Evolutionary conservation across 345 rosid genomes (phyloP), one percentile per base, ranked within the genome.

Genomic region (Moricandia moricandioides): DNA sequence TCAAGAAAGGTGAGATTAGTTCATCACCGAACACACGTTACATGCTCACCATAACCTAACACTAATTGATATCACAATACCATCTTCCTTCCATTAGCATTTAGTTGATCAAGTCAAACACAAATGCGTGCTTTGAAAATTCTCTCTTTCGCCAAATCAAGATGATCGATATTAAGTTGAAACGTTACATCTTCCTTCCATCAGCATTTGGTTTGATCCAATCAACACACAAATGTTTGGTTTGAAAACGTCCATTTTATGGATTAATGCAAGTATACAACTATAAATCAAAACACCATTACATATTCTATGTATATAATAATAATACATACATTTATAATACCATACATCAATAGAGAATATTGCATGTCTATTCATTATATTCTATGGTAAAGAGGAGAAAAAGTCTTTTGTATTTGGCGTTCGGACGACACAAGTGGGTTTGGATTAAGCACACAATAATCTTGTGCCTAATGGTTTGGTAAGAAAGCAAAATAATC

Each of bases 121-220:
- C 31, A 56, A 56, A 56, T 26, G 31, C 31, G 3, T 55, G 31
- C 60, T 55, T 55, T 24, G 60, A 49, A 37, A 16, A 55, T 55
- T 55, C 6, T 21, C 59, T 55, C 59, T 5, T 21, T 21, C 59
- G 30, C 30, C 59, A 55, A 21, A 4, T 24, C 30, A 55, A 26
- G 13, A 55, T 21, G 59, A 9, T 55, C n/a, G 30, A 56, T 62
- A 29, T 45, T 21, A 47, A 58, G 72, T 33, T 67, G 4, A 59
- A 59, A 75, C 68, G 37, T 75, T 14, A 75, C 78, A 67, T 67
- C 73, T 51, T 35, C 66, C 51, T 35, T 68, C 26, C 73, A 61
- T 75, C 79, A 75, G 14, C 79, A 49, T 59, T 67, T 58, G 61
- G 66, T 33, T 73, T 31, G 24, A 74, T 57, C 58, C 65, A 73